Percentiles rank a stretch among this genome's conserved stretches.
Conservation (phyloP, 1,284 basidiomycete species). For the Amylostereum areolatum region DNA sequence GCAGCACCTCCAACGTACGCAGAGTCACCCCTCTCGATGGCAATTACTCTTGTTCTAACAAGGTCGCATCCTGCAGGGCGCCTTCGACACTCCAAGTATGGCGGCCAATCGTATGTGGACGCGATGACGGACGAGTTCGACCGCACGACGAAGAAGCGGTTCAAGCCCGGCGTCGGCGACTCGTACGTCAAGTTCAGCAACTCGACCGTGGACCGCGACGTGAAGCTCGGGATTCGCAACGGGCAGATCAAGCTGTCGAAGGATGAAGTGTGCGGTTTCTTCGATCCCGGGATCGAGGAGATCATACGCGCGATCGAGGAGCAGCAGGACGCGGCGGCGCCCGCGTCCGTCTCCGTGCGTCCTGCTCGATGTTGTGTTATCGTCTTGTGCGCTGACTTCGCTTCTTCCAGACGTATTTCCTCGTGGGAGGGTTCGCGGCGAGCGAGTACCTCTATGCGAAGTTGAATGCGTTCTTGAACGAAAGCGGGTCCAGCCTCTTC, state of each 20-base stretch:
- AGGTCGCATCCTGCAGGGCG: no score
- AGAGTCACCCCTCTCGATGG: conserved; percentile 20
- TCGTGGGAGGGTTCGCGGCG: conserved; percentile 45
- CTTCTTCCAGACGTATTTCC: conserved; percentile 24
- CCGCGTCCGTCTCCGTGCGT: neutral
- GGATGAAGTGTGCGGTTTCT: conserved; percentile 35
- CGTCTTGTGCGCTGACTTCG: conserved; percentile 3
- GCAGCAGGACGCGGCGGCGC: conserved; percentile 23
- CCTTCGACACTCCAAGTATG: conserved; percentile 24
- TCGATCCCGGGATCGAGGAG: conserved; percentile 27
- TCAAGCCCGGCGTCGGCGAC: conserved; percentile 30
- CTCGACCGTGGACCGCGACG: conserved; percentile 35
- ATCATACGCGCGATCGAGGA: conserved; percentile 33
- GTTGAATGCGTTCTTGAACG: conserved; percentile 26
- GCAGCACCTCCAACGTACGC: conserved; percentile 19
- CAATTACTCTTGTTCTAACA: conserved; percentile 7
- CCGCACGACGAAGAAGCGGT: conserved; percentile 42
- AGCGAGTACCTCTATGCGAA: conserved; percentile 17
- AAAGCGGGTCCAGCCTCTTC: conserved; percentile 9
- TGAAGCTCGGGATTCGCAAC: conserved; percentile 33
- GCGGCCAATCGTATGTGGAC: conserved; percentile 29
- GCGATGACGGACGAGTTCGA: conserved; percentile 44
- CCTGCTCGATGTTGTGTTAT: neutral
- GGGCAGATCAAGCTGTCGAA: conserved; percentile 41
- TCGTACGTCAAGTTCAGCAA: conserved; percentile 45